phyloP scores from a whole-genome alignment of 768 basidiomycete genomes.

The Tephrocybe sp. region DNA sequence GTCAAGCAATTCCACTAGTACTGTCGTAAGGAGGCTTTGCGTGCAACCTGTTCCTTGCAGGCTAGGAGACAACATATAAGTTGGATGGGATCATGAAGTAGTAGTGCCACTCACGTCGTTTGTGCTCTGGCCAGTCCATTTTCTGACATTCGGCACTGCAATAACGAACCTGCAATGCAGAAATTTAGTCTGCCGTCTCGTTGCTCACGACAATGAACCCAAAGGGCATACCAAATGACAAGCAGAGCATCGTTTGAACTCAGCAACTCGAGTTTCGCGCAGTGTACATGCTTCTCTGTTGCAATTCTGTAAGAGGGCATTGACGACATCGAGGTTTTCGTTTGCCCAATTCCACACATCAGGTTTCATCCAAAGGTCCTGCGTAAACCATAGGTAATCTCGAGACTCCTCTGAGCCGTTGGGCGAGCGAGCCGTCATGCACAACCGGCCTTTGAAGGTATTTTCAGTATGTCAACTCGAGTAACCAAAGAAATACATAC shows the following conservation, averaged over 20 bases:
- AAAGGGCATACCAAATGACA: constrained; percentile 28
- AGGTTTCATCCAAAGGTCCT: constrained; percentile 42
- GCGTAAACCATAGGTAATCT: constrained; percentile 44
- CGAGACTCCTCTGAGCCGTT: constrained; percentile 44
- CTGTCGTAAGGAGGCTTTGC: background rate
- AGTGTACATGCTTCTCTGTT: constrained; percentile 26
- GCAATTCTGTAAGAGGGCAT: constrained; percentile 32
- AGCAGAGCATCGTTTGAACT: constrained; percentile 40
- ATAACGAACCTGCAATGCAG: background rate
- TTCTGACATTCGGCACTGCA: background rate
- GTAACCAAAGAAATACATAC: constrained; percentile 24
- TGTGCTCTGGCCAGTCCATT: background rate
- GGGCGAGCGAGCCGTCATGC: constrained; percentile 21
- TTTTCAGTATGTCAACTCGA: background rate
- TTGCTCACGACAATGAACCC: too few species aligned
- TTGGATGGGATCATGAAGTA: background rate
- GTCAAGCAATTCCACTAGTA: too few species aligned
- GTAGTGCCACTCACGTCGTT: background rate
- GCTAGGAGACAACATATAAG: background rate
- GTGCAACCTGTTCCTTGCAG: background rate
- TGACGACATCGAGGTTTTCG: constrained; percentile 30
- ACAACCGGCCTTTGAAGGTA: constrained; percentile 16
- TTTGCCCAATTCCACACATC: constrained; percentile 44
- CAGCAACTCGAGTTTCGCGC: constrained; percentile 29
- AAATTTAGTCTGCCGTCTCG: too few species aligned